Conservation (phyloP, 495 filamentous ascomycete species). For the Tuber microsphaerosporum region DNA sequence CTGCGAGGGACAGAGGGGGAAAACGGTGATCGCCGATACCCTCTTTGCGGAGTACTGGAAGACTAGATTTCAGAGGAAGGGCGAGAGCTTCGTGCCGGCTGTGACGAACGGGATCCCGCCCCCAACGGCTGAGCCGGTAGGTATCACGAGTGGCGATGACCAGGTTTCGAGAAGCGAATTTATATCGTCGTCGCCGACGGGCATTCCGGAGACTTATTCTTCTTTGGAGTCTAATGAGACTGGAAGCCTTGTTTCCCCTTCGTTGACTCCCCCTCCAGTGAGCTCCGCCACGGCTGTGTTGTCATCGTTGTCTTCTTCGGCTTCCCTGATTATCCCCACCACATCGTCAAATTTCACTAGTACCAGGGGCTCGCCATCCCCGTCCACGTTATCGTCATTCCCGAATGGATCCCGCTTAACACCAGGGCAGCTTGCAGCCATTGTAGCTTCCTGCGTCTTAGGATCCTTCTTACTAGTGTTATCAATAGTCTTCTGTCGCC, state of each 20-base stretch:
- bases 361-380: background rate
- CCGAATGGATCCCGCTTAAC: constrained; percentile 3
- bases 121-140: constrained; percentile 20
- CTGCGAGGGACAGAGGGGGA: constrained; percentile 15
- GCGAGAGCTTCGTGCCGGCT: constrained; percentile 23
- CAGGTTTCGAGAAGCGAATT: background rate
- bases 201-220: background rate
- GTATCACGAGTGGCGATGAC: background rate
- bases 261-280: constrained; percentile 17
- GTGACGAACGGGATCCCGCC: constrained; percentile 33
- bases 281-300: constrained; percentile 11
- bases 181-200: background rate
- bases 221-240: background rate
- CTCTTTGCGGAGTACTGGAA: constrained; percentile 34
- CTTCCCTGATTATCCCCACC: constrained; percentile 16
- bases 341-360: background rate
- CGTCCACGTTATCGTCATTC: background rate
- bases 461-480: constrained; percentile 19
- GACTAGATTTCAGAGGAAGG: constrained; percentile 26
- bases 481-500: constrained; percentile 25
- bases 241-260: background rate
- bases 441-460: constrained; percentile 17
- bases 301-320: constrained; percentile 8
- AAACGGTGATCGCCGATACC: constrained; percentile 7
- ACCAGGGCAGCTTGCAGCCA: constrained; percentile 16